A percentile compares a stretch with the other conserved stretches of the same genome.
Conservation (phyloP, 108 stramenopile species). For the Thalassiosira profunda region DNA sequence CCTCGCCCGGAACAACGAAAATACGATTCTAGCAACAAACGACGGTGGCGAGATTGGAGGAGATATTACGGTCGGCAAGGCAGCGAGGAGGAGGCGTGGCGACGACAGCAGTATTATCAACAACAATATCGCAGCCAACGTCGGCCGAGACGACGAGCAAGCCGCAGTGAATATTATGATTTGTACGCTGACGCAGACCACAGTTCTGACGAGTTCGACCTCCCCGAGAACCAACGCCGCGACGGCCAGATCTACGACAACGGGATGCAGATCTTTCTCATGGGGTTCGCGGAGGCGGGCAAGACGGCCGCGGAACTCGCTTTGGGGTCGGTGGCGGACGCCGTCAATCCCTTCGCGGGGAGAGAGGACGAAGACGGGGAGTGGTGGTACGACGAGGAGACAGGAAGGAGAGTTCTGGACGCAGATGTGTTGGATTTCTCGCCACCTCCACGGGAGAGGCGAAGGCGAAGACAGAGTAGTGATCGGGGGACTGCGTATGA, state of each 20-base stretch:
- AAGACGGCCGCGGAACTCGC: slow-evolving; percentile 33
- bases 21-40: not conserved
- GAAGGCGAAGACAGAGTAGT: no score
- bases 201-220: not conserved
- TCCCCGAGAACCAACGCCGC: slow-evolving; percentile 1
- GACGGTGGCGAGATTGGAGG: not conserved
- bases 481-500: no score
- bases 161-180: slow-evolving; percentile 11
- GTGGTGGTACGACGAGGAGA: slow-evolving; percentile 28
- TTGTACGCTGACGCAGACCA: not conserved
- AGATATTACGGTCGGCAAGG: not conserved
- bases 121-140: slow-evolving; percentile 5
- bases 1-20: not conserved
- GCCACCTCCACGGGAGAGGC: no score
- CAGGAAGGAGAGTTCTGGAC: slow-evolving; percentile 13
- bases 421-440: slow-evolving; percentile 11
- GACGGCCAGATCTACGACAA: slow-evolving; percentile 16
- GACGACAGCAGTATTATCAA: not conserved
- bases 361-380: not conserved
- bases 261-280: slow-evolving; percentile 45
- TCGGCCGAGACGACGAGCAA: not conserved
- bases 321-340: slow-evolving; percentile 1
- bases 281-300: slow-evolving; percentile 47
- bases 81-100: not conserved
- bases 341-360: slow-evolving; percentile 5